Percentiles rank a stretch among this genome's conserved stretches.
Evolutionary conservation across 176 grass and related monocot genomes (phyloP).

Genomic region (Aegilops speltoides): DNA sequence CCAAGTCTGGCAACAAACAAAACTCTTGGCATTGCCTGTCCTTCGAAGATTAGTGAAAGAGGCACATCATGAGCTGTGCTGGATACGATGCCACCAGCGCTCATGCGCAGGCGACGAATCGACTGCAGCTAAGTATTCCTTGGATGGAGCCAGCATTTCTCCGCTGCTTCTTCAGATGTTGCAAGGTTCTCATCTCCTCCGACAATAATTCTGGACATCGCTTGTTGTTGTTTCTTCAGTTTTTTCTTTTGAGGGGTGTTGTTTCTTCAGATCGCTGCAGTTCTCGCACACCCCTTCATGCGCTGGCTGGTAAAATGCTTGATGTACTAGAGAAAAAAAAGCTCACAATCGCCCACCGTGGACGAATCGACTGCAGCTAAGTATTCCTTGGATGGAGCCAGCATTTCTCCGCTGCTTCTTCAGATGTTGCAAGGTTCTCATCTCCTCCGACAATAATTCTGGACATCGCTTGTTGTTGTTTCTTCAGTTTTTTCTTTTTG

Average conservation of each 20-base stretch:
- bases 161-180: not conserved
- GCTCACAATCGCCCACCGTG: too few species aligned
- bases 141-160: not conserved
- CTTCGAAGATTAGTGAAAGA: not conserved
- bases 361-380: too few species aligned
- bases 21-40: not conserved
- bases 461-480: not conserved
- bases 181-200: not conserved
- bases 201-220: not conserved
- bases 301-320: too few species aligned
- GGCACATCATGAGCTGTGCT: not conserved
- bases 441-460: not conserved
- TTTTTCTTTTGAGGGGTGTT: not conserved
- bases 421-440: not conserved
- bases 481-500: not conserved
- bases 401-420: not conserved
- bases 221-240: not conserved
- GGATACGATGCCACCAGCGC: too few species aligned
- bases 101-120: not conserved
- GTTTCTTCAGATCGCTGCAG: too few species aligned
- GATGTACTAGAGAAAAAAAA: too few species aligned
- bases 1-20: not conserved
- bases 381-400: not conserved
- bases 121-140: not conserved
- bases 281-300: too few species aligned